These are phyloP conservation scores for Phytophthora foliorum DNA, from an alignment of 352 stramenopile species.

Conservation along the genomic window DNA sequence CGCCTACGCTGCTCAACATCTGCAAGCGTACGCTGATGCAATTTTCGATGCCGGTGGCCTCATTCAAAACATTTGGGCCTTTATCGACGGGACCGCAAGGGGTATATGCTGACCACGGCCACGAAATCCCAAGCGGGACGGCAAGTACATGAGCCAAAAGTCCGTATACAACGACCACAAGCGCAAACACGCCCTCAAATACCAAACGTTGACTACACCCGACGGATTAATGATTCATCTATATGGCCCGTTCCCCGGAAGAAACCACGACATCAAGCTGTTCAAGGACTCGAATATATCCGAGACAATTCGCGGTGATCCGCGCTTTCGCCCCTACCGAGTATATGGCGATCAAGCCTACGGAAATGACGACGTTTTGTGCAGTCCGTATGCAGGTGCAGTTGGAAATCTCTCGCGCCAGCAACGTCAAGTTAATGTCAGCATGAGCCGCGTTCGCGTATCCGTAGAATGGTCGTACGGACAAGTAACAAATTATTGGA, in stretches of 20 bases:
- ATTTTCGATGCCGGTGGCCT: constrained; percentile 10
- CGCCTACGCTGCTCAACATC: background rate
- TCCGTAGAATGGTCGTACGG: constrained; percentile 12
- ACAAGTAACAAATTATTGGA: constrained; percentile 18
- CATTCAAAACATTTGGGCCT: constrained; percentile 12
- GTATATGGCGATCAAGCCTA: constrained; percentile 14
- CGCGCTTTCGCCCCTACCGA: background rate
- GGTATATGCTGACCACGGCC: constrained; percentile 12
- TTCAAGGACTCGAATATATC: background rate
- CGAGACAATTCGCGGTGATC: constrained; percentile 1
- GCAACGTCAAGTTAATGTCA: constrained; percentile 5
- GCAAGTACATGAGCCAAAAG: constrained; percentile 20
- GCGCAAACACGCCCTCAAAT: constrained; percentile 37
- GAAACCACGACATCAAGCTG: constrained; percentile 12
- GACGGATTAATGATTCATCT: constrained; percentile 27
- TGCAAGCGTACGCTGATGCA: constrained; percentile 17
- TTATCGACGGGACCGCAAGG: constrained; percentile 28
- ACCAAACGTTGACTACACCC: constrained; percentile 24
- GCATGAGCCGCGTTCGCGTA: constrained; percentile 10
- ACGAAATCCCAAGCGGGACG: background rate
- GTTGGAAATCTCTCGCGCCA: constrained; percentile 6
- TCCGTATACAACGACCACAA: constrained; percentile 40
- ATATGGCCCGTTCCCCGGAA: constrained; percentile 3
- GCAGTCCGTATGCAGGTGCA: constrained; percentile 7
- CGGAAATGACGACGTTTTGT: constrained; percentile 5